Percentiles rank a stretch among this genome's conserved stretches.
phyloP scores from a whole-genome alignment of 192 early-diverging fungal genomes.

The Entomortierella beljakovae region DNA sequence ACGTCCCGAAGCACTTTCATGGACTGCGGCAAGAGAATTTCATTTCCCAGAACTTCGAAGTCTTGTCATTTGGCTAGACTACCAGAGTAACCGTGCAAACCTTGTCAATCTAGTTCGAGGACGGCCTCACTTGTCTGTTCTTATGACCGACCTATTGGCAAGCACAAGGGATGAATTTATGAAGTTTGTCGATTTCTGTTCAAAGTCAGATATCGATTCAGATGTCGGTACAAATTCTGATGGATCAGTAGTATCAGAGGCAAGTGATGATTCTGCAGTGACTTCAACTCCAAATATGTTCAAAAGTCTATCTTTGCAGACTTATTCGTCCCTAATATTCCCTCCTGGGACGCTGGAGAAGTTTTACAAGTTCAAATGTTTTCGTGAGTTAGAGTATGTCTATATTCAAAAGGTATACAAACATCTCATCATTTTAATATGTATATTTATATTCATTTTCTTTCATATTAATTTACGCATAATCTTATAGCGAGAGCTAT shows the following conservation, averaged over 20 bases:
- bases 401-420: constrained; percentile 19
- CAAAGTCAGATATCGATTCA: background rate
- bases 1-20: background rate
- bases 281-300: background rate
- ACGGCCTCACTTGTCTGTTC: constrained; percentile 7
- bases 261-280: background rate
- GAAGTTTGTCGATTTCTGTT: constrained; percentile 13
- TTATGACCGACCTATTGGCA: constrained; percentile 21
- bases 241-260: background rate
- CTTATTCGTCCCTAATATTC: background rate
- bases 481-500: background rate
- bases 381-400: constrained; percentile 9
- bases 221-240: background rate
- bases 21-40: background rate
- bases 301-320: constrained; percentile 17
- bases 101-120: constrained; percentile 7
- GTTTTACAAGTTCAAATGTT: constrained; percentile 11
- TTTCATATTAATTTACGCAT: background rate
- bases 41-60: constrained; percentile 12
- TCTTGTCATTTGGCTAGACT: constrained; percentile 15
- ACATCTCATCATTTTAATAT: background rate
- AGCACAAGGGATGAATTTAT: background rate
- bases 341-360: background rate
- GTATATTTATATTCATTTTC: constrained; percentile 4
- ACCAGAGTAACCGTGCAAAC: background rate